Evolutionary conservation across 2,329 filamentous ascomycete genomes (phyloP).

Genomic region (Dissoconium aciculare): DNA sequence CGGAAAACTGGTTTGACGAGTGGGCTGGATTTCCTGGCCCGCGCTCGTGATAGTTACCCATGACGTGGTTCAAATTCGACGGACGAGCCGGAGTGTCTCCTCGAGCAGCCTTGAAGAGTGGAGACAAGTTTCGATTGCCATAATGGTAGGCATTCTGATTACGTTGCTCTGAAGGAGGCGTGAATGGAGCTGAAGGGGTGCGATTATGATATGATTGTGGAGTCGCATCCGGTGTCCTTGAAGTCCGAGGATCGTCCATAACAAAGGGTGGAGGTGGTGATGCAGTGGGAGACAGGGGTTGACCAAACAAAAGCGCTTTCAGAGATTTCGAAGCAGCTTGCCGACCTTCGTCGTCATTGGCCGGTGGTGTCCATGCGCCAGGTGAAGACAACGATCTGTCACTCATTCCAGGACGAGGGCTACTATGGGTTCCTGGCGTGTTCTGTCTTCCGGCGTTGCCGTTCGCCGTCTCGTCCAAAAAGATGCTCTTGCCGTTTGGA

Average conservation of each 20-base stretch:
- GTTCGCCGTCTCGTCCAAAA: no score
- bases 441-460: slow-evolving; percentile 26
- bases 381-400: slow-evolving; percentile 21
- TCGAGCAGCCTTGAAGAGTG: slow-evolving; percentile 34
- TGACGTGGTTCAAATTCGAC: slow-evolving; percentile 31
- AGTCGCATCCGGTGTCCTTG: not conserved
- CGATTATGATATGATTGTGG: not conserved
- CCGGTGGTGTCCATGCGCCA: slow-evolving; percentile 6
- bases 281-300: slow-evolving; percentile 5
- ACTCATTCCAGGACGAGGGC: slow-evolving; percentile 12
- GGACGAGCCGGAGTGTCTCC: slow-evolving; percentile 28
- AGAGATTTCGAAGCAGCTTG: slow-evolving; percentile 28
- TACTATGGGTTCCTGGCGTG: not conserved
- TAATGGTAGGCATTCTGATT: slow-evolving; percentile 24
- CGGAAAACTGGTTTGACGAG: slow-evolving; percentile 4
- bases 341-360: slow-evolving; percentile 35
- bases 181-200: slow-evolving; percentile 1
- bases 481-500: no score
- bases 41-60: slow-evolving; percentile 13
- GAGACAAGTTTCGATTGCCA: slow-evolving; percentile 35
- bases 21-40: no score
- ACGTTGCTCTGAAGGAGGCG: slow-evolving; percentile 14
- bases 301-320: slow-evolving; percentile 31
- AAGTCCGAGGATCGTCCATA: not conserved
- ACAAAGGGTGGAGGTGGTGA: not conserved